Percentiles rank a stretch among this genome's conserved stretches.
phyloP scores from a whole-genome alignment of 1,284 basidiomycete genomes.

The Apiotrichum siamense region DNA sequence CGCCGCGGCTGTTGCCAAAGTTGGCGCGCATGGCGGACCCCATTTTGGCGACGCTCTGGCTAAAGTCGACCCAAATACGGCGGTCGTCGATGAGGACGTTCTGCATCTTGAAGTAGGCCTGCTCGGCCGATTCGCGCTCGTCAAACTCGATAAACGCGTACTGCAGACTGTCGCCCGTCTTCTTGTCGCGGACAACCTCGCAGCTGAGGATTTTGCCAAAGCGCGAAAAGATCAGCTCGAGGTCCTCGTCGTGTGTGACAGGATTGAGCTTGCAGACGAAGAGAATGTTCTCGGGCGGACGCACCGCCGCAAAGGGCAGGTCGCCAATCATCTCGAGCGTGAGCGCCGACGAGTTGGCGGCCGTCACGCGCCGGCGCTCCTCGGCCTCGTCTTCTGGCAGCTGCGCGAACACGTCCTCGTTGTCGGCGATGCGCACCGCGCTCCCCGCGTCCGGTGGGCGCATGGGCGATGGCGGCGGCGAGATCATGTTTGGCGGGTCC shows the following conservation, averaged over 20 bases:
- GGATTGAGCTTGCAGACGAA: conserved; percentile 99
- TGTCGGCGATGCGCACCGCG: conserved; percentile 74
- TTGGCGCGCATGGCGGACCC: conserved; percentile 45
- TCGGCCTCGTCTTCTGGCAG: conserved; percentile 74
- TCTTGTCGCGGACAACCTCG: conserved; percentile 93
- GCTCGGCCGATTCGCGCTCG: conserved; percentile 82
- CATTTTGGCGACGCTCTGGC: conserved; percentile 73
- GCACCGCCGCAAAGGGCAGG: conserved; percentile 93
- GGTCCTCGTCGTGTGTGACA: conserved; percentile 89
- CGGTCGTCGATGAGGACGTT: conserved; percentile 98
- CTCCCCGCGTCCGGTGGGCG: conserved; percentile 63
- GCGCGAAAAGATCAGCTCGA: conserved; percentile 93
- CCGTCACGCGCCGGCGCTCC: conserved; percentile 67
- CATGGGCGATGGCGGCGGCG: conserved; percentile 61
- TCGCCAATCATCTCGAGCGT: conserved; percentile 99
- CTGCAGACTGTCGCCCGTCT: conserved; percentile 90
- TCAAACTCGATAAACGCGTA: conserved; percentile 99
- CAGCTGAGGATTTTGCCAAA: conserved; percentile 95
- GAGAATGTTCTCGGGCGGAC: conserved; percentile 95
- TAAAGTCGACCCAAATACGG: conserved; percentile 98
- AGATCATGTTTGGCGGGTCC: conserved; percentile 70
- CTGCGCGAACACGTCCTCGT: conserved; percentile 66
- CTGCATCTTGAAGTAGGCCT: conserved; percentile 99
- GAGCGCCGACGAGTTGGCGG: conserved; percentile 84
- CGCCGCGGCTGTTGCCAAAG: conserved; percentile 25